phyloP scores from a whole-genome alignment of 129 eudicot species.

The Deinandra increscens region DNA sequence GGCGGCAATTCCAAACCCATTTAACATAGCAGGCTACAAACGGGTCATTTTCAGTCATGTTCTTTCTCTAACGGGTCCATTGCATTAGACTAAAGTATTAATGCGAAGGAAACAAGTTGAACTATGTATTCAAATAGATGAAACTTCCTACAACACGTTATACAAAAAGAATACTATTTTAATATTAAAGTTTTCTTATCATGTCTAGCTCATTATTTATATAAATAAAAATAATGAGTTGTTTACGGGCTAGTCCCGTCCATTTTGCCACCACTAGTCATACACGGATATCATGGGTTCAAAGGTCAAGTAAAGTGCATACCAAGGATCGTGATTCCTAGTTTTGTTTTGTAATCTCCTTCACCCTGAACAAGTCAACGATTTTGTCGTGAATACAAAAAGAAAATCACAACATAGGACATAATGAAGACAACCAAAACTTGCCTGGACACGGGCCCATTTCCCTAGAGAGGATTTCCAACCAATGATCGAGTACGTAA shows the following conservation, averaged over 20 bases:
- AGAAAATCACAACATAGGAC: neutral
- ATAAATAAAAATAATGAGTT: neutral
- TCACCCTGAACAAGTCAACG: conserved; percentile 53
- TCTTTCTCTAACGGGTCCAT: neutral
- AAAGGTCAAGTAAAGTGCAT: conserved; percentile 18
- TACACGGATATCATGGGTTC: neutral
- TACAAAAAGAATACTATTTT: too few relatives aligned
- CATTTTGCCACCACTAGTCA: neutral
- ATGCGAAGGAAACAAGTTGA: neutral
- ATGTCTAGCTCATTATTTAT: neutral
- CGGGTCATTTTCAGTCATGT: neutral
- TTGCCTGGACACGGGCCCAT: conserved; percentile 97
- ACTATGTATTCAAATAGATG: neutral
- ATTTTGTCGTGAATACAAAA: conserved; percentile 6
- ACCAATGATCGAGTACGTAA: conserved; percentile 77
- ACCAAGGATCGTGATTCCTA: conserved; percentile 94
- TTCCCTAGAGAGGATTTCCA: conserved; percentile 90
- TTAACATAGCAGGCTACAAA: conserved; percentile 3
- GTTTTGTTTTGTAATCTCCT: conserved; percentile 79
- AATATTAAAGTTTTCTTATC: too few relatives aligned
- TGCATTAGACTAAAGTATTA: neutral
- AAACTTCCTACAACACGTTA: too few relatives aligned
- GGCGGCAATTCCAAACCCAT: neutral
- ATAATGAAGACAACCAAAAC: conserved; percentile 8
- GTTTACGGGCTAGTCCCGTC: neutral